Evolutionary conservation across 2,329 filamentous ascomycete species (phyloP), one percentile per base, ranked within the genome.

Genomic region (Ilyonectria robusta): DNA sequence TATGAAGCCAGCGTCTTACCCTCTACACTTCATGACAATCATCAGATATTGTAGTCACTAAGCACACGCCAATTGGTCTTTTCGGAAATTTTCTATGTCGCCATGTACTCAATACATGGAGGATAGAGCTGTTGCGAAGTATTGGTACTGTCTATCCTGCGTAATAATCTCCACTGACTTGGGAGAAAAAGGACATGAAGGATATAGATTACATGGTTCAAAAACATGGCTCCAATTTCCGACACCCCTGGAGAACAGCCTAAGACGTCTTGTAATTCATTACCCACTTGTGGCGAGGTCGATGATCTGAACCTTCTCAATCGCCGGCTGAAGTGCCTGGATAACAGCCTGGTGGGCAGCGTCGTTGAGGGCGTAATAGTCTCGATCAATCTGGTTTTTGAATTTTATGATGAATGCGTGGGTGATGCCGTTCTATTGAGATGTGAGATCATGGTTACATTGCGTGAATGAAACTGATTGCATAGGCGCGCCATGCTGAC

Each of bases 231-330:
- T n/a, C 17, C 17, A 42, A 10, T 33, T 10, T 33, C 15, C 4
- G n/a, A 7, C 13, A 42, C 35, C 13, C 37, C 37, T 17, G 15
- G 37, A 15, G 15, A 42, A 42, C 17, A 42, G 37, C 6, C 2
- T 1, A 15, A 42, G 13, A n/a, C 15, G 4, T 42, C 15, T n/a
- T n/a, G 15, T 6, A 15, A 42, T 17, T 17, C 13, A 42, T 7
- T 42, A 42, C 13, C 15, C 13, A 42, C 37, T n/a, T 17, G 42
- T 59, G 2, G 4, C 29, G n/a, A 59, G 42, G 21, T 59, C 55
- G 5, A 59, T 47, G 26, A 59, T 59, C 19, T 59, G 55, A 2
- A 59, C 55, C 19, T 59, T 59, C 2, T 48, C 44, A 35, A 59
- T 35, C 4, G 31, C 42, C 13, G 26, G 42, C 19, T 59, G 55